Percentiles rank a stretch among this genome's conserved stretches.
Conservation (phyloP, 2,329 filamentous ascomycete species). For the Seiridium unicorne region DNA sequence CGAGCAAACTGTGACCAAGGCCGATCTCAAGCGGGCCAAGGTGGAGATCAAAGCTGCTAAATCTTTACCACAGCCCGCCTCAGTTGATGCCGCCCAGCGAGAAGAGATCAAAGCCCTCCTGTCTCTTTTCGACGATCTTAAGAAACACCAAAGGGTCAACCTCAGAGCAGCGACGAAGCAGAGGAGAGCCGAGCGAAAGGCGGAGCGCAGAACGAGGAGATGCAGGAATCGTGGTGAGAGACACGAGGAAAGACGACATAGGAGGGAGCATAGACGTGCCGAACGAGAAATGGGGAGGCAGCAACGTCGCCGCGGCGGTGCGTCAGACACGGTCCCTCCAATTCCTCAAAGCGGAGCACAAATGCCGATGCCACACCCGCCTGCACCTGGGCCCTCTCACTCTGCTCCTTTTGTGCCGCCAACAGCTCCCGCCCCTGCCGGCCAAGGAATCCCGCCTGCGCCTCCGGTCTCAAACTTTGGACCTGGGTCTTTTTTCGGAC, state of each 20-base stretch:
- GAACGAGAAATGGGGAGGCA: conserved; percentile 3
- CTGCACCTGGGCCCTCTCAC: no score
- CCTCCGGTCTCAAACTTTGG: neutral
- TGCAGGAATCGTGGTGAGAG: conserved; percentile 21
- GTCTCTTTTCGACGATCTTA: conserved; percentile 40
- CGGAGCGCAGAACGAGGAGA: neutral
- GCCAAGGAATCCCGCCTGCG: neutral
- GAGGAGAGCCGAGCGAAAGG: conserved; percentile 17
- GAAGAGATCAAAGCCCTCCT: conserved; percentile 44
- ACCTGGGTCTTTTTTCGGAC: conserved; percentile 1
- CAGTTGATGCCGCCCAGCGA: neutral
- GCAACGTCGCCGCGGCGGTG: neutral
- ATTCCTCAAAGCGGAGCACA: neutral
- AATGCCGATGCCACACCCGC: no score
- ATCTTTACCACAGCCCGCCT: conserved; percentile 10
- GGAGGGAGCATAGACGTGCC: conserved; percentile 26
- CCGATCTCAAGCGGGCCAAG: conserved; percentile 38
- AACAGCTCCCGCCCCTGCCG: no score
- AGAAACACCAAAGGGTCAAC: conserved; percentile 31
- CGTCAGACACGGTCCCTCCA: neutral
- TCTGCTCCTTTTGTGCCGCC: no score
- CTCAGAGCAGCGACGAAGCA: conserved; percentile 29
- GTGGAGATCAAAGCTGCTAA: conserved; percentile 42
- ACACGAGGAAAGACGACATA: conserved; percentile 26
- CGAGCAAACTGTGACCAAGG: conserved; percentile 45